Evolutionary conservation across 2,329 filamentous ascomycete species (phyloP), one percentile per base, ranked within the genome.

Genomic region (Uncinocarpus reesii): DNA sequence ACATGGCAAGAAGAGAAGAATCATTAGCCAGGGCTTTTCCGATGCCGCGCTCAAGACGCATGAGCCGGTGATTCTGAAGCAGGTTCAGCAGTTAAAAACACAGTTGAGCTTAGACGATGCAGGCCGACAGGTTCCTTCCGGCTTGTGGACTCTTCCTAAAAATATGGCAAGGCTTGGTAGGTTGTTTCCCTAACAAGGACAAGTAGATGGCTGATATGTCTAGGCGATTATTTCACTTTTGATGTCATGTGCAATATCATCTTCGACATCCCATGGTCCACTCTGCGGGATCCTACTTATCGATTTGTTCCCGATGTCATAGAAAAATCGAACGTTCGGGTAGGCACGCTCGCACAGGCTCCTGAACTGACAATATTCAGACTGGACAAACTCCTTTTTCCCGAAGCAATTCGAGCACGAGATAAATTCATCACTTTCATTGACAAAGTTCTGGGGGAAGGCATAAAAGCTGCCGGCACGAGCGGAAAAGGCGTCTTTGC

Each of bases 31-130:
- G 31, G 59, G 56, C 7, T 60, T 63, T 42, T 60, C 59, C 7
- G 61, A 63, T 13, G 45, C 49, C 26, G 57, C 59, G 4, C 38
- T 62, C 58, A 80, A 78, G 66, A 75, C 78, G 58, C 81, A 84
- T 73, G 80, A 85, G 65, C 71, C 75, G 50, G 80, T 82, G 54
- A 79, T 85, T 53, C 65, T 84, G 7, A 68, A 72, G 54, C 82
- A 84, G 13, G 21, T 42, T 31, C 40, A 24, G 15, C 21, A 29
- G 21, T 8, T 42, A 4, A 11, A 56, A 24, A 56, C 54, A 7
- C 50, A 52, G 11, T 42, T 42, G 28, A 53, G 54, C 6, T 47
- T 47, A 3, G 42, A 55, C n/a, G 51, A 56, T 2, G n/a, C 46
- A 28, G 44, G 50, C 4, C 47, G 47, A 15, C 41, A 51, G 16